A percentile compares a stretch with the other conserved stretches of the same genome.
Evolutionary conservation across 2,329 filamentous ascomycete species (phyloP).

Genomic region (Trichoderma asperellum): DNA sequence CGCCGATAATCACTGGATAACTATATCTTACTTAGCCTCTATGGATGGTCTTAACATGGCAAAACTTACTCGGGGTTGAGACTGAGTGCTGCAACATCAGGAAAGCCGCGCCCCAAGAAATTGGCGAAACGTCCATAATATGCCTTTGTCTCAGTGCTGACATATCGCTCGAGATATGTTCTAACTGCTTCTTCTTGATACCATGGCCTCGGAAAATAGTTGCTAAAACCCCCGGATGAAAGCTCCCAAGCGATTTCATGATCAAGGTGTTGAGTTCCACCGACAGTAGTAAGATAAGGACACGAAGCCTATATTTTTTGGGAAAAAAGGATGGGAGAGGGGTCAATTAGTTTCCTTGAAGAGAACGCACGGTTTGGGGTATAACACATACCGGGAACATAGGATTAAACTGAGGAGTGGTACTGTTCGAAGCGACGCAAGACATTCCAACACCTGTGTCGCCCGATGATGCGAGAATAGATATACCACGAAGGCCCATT

Average conservation of each 20-base stretch:
- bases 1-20: constrained; percentile 35
- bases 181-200: constrained; percentile 51
- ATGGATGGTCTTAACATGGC: background rate
- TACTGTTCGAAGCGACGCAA: constrained; percentile 33
- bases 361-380: background rate
- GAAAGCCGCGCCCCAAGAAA: constrained; percentile 47
- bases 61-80: constrained; percentile 61
- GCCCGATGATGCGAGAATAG: constrained; percentile 55
- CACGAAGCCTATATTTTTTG: constrained; percentile 39
- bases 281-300: constrained; percentile 55
- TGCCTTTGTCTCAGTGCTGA: constrained; percentile 49
- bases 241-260: constrained; percentile 49
- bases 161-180: constrained; percentile 44
- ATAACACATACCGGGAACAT: constrained; percentile 34
- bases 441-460: constrained; percentile 54
- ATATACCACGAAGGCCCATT: constrained; percentile 56
- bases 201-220: constrained; percentile 51
- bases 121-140: constrained; percentile 47
- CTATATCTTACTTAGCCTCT: background rate
- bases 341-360: background rate
- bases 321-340: background rate
- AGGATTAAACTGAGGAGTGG: constrained; percentile 52
- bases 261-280: constrained; percentile 49
- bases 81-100: constrained; percentile 48
- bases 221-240: constrained; percentile 57